phyloP scores from a whole-genome alignment of 1,139 yeast genomes.

The Kazachstania sp. region DNA sequence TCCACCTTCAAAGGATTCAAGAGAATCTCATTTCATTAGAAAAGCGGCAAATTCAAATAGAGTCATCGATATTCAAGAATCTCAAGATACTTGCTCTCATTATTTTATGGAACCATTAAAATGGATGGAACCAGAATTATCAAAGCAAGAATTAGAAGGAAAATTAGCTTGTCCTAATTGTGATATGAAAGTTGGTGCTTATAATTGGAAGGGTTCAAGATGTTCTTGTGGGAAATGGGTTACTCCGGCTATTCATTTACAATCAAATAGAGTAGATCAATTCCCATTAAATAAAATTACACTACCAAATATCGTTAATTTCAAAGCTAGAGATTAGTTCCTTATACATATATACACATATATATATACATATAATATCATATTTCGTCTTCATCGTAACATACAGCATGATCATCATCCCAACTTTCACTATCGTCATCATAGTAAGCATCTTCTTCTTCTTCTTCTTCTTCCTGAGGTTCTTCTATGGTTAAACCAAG shows the following conservation, averaged over 20 bases:
- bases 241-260: constrained; percentile 82
- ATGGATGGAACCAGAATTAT: constrained; percentile 83
- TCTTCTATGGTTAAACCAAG: neutral
- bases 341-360: neutral
- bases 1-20: constrained; percentile 51
- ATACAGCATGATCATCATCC: neutral
- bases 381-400: neutral
- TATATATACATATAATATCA: neutral
- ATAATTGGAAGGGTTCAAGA: constrained; percentile 89
- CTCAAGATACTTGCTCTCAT: constrained; percentile 63
- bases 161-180: constrained; percentile 81
- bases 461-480: no score
- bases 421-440: neutral
- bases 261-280: constrained; percentile 71
- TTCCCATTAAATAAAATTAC: constrained; percentile 30
- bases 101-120: constrained; percentile 74
- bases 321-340: constrained; percentile 11
- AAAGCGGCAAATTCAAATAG: constrained; percentile 54
- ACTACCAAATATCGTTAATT: constrained; percentile 24
- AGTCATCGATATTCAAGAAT: constrained; percentile 47
- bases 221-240: constrained; percentile 97
- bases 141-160: constrained; percentile 66
- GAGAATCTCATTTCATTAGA: constrained; percentile 55
- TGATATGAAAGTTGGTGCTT: constrained; percentile 74
- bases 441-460: constrained; percentile 1